Evolutionary conservation across 2,329 filamentous ascomycete species (phyloP).

Genomic region (Diatrype stigma): DNA sequence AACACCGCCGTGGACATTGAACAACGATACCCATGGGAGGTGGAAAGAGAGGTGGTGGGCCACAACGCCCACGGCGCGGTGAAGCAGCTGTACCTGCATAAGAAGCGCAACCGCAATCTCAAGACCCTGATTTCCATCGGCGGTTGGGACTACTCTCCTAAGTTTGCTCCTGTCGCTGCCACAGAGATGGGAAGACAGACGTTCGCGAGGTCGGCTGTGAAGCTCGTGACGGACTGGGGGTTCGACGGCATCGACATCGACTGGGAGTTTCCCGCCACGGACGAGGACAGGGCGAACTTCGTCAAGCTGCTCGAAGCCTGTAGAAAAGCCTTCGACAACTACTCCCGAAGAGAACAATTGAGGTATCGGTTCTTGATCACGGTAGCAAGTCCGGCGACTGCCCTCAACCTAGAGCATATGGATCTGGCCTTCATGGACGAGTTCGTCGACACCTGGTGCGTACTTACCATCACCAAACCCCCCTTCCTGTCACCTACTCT

Average conservation of each 20-base stretch:
- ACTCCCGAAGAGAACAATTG: constrained; percentile 13
- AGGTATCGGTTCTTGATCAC: constrained; percentile 47
- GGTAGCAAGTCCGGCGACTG: constrained; percentile 45
- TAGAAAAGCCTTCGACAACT: constrained; percentile 30
- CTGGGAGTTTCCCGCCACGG: constrained; percentile 48
- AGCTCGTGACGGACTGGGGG: constrained; percentile 64
- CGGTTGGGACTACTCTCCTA: constrained; percentile 72
- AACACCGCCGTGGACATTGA: constrained; percentile 61
- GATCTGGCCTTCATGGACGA: constrained; percentile 50
- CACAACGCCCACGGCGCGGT: constrained; percentile 72
- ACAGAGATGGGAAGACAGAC: constrained; percentile 55
- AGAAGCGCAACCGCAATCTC: constrained; percentile 70
- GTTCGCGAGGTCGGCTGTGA: constrained; percentile 67
- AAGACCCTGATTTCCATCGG: constrained; percentile 78
- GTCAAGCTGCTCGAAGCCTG: constrained; percentile 39
- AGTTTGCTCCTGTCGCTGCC: constrained; percentile 62
- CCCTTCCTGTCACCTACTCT: background rate
- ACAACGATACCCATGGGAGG: constrained; percentile 66
- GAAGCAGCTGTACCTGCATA: constrained; percentile 72
- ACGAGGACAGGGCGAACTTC: constrained; percentile 36
- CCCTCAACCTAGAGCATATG: constrained; percentile 45
- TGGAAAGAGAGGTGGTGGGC: constrained; percentile 42
- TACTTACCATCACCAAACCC: background rate
- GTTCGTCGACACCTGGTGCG: constrained; percentile 53
- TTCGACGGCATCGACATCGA: constrained; percentile 55